Base-by-base conservation (phyloP, 768 basidiomycete genomes). In the Butyriboletus loyo region DNA sequence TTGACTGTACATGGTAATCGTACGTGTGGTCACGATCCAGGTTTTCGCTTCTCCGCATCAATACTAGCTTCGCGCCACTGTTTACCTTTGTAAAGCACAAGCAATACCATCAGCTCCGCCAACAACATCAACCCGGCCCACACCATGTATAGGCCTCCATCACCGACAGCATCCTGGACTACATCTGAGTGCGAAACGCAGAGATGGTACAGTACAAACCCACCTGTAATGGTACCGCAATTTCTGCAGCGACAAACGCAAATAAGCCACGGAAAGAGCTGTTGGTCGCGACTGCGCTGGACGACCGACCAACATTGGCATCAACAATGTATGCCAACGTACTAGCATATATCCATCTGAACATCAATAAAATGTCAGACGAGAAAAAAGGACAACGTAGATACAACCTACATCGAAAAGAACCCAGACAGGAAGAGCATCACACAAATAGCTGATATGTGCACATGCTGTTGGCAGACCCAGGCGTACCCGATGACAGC, bases 321-420 rank as follows among this genome's bases (percentile, higher is more conserved):
- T 97, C 92, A 4, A 94, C 90, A 31, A 95, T 80, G 64, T 93
- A 95, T 0, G 92, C 86, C 28, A 97, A 73, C 0, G 87, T 85
- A 37, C 82, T 84, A 0, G 85, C 71, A 65, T 88, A 88, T 46
- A 85, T 82, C 68, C 76, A 76, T 63, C 80, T 83, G 17, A 34
- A 7, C n/a, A 31, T 17, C 8, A 7, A 27, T 9, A 0, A 13
- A 35, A 19, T 9, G 15, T 50, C n/a, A 59, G 28, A 22, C 3
- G 4, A 25, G 19, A 7, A 35, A 37, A 34, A n/a, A 27, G 2
- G 19, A 31, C 14, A 22, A 31, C 6, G 27, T 15, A 5, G 7
- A 32, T 8, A 13, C 13, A 8, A 71, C 84, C 58, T 55, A 91
- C 89, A 90, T 83, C 4, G 80, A 77, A 54, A 85, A 79, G 59